Evolutionary conservation across 345 rosid genomes (phyloP).

Genomic region (Eucalyptus rudis): DNA sequence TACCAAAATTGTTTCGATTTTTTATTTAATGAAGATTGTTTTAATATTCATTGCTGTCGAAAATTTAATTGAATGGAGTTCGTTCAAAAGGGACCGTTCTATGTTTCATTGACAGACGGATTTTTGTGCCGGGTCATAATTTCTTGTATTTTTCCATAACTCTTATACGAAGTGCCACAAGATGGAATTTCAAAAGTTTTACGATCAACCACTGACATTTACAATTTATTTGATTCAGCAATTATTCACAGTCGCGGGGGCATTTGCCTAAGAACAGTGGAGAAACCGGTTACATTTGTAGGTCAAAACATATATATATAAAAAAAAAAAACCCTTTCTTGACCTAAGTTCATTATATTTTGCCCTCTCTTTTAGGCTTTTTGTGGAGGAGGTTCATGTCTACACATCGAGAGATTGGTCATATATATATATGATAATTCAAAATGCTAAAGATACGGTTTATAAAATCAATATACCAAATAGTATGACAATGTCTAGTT

Average conservation of each 20-base stretch:
- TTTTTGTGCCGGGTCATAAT: background rate
- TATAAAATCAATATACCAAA: background rate
- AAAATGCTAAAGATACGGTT: background rate
- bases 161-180: background rate
- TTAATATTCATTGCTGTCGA: background rate
- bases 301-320: background rate
- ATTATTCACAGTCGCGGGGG: background rate
- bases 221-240: background rate
- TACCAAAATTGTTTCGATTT: background rate
- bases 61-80: background rate
- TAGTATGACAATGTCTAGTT: background rate
- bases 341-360: background rate
- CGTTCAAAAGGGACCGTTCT: background rate
- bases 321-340: too few species aligned
- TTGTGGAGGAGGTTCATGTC: background rate
- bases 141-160: background rate
- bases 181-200: background rate
- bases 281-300: background rate
- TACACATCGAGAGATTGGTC: background rate
- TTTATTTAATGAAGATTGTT: background rate
- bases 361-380: background rate
- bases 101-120: background rate
- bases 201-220: background rate
- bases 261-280: background rate
- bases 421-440: background rate